Percentiles rank a stretch among this genome's conserved stretches.
Evolutionary conservation across 169 alveolate species (phyloP).

Genomic region (Plasmodium falciparum): DNA sequence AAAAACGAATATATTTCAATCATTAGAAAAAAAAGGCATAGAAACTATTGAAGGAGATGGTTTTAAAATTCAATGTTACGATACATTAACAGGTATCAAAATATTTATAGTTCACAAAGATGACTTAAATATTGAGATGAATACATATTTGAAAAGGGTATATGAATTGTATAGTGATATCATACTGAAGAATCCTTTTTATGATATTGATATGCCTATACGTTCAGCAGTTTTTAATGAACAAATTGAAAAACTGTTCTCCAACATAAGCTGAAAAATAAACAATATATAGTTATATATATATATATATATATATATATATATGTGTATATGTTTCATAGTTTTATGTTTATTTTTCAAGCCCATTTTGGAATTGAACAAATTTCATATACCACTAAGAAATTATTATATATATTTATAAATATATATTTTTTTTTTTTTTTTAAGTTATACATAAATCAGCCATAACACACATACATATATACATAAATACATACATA

Average conservation of each 20-base stretch:
- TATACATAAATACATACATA: background rate
- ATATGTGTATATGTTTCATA: background rate
- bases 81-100: slow-evolving; percentile 92
- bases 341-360: background rate
- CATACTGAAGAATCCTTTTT: slow-evolving; percentile 95
- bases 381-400: too few relatives aligned
- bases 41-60: slow-evolving; percentile 89
- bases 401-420: background rate
- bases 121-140: slow-evolving; percentile 79
- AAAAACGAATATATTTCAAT: slow-evolving; percentile 65
- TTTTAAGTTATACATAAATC: background rate
- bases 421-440: background rate
- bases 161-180: slow-evolving; percentile 93
- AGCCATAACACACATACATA: background rate
- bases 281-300: background rate
- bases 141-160: slow-evolving; percentile 85
- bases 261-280: slow-evolving; percentile 31
- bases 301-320: slow-evolving; percentile 2
- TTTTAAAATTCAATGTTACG: slow-evolving; percentile 92
- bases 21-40: slow-evolving; percentile 88
- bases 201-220: slow-evolving; percentile 95
- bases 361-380: too few relatives aligned
- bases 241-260: slow-evolving; percentile 81
- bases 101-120: slow-evolving; percentile 71
- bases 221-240: slow-evolving; percentile 86